phyloP scores from a whole-genome alignment of 2,329 filamentous ascomycete genomes.

The Beauveria sp. region DNA sequence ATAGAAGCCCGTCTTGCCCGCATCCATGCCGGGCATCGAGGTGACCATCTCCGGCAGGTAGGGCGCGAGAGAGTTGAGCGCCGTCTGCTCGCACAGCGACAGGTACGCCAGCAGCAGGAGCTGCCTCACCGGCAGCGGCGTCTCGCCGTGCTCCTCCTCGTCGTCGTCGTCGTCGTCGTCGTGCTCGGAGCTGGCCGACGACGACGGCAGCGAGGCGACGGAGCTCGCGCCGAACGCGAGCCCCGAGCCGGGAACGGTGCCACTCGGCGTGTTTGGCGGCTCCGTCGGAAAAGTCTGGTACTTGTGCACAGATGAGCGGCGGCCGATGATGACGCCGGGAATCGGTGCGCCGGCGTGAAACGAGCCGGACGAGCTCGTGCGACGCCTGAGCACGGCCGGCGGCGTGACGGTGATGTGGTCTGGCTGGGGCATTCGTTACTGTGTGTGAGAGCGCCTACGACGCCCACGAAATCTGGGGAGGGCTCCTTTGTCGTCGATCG shows the following conservation, averaged over 20 bases:
- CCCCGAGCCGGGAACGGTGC: constrained; percentile 29
- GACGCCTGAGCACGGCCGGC: constrained; percentile 3
- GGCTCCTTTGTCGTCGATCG: not conserved
- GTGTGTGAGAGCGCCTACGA: not conserved
- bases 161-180: not conserved
- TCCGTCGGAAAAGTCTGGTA: constrained; percentile 78
- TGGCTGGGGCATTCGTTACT: constrained; percentile 8
- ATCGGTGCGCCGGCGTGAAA: constrained; percentile 47
- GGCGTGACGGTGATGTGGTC: constrained; percentile 5
- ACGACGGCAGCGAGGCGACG: constrained; percentile 2
- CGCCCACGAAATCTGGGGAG: not conserved
- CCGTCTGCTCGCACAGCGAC: constrained; percentile 88
- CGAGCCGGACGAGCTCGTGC: constrained; percentile 33
- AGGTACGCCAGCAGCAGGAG: constrained; percentile 80
- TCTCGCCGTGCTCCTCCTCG: constrained; percentile 29
- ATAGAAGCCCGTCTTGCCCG: constrained; percentile 69
- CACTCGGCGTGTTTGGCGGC: constrained; percentile 59
- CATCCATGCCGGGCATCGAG: constrained; percentile 72
- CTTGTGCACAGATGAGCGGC: constrained; percentile 43
- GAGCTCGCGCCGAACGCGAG: constrained; percentile 16
- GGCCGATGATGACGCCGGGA: constrained; percentile 24
- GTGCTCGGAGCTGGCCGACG: constrained; percentile 20
- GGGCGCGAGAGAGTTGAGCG: constrained; percentile 90
- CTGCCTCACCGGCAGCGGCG: constrained; percentile 75
- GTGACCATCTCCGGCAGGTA: constrained; percentile 91